These are phyloP conservation scores for Cercophora samala DNA, from an alignment of 495 filamentous ascomycete species.

Conservation along the genomic window DNA sequence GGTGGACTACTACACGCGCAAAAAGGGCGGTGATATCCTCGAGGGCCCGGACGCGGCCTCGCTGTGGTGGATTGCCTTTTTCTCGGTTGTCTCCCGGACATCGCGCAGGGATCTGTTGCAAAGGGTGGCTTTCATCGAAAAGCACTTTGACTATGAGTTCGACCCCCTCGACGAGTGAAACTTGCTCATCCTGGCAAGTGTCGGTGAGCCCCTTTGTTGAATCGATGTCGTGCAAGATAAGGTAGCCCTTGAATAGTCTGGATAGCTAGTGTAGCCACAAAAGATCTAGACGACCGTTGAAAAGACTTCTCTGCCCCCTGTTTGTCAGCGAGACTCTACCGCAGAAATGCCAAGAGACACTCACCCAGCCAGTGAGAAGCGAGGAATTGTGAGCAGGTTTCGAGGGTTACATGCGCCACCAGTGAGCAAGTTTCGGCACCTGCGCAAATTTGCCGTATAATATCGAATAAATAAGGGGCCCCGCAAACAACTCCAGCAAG, in stretches of 20 bases:
- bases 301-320: not conserved
- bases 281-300: not conserved
- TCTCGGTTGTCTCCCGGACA: conserved; percentile 1
- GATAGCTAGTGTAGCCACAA: not conserved
- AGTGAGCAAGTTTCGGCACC: conserved; percentile 13
- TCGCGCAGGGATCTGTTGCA: conserved; percentile 6
- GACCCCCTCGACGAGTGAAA: not conserved
- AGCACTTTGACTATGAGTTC: conserved; percentile 11
- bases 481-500: not conserved
- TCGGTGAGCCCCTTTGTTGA: not conserved
- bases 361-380: not conserved
- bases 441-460: conserved; percentile 11
- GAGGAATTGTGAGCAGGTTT: conserved; percentile 6
- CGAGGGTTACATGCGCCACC: conserved; percentile 3
- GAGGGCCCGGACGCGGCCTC: conserved; percentile 24
- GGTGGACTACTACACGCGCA: conserved; percentile 22
- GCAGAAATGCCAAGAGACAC: not conserved
- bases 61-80: conserved; percentile 21
- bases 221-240: not conserved
- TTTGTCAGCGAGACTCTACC: not conserved
- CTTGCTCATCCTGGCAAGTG: not conserved
- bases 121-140: conserved; percentile 8
- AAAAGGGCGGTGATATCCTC: conserved; percentile 23
- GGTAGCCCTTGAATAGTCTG: not conserved
- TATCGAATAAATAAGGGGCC: not conserved